phyloP scores from a whole-genome alignment of 2,329 filamentous ascomycete species.

The Torrubiella hemipterigena region DNA sequence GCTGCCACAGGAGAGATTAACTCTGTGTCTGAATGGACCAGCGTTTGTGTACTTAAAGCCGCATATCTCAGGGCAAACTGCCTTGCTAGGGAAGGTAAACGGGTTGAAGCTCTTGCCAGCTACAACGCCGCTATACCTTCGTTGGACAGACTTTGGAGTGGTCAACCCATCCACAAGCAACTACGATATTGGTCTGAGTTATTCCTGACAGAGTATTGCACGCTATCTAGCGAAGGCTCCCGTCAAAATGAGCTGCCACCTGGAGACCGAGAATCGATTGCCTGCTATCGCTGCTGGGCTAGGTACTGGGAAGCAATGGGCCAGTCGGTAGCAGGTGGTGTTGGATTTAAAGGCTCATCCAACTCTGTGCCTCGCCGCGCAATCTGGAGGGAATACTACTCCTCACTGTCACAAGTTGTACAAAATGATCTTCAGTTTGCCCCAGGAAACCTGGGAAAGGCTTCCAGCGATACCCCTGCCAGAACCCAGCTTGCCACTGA shows the following conservation, averaged over 20 bases:
- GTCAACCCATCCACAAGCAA: slow-evolving; percentile 47
- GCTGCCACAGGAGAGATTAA: no score
- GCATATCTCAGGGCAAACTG: slow-evolving; percentile 64
- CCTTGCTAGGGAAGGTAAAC: slow-evolving; percentile 34
- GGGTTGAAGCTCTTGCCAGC: slow-evolving; percentile 49
- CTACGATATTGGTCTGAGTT: slow-evolving; percentile 69
- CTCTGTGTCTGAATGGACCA: slow-evolving; percentile 60
- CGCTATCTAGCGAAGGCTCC: slow-evolving; percentile 51
- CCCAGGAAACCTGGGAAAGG: slow-evolving; percentile 28
- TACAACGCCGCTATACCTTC: slow-evolving; percentile 56
- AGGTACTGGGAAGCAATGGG: slow-evolving; percentile 51
- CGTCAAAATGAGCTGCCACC: slow-evolving; percentile 38
- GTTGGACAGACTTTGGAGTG: slow-evolving; percentile 39
- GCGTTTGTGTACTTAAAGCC: slow-evolving; percentile 68
- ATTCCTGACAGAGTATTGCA: slow-evolving; percentile 62
- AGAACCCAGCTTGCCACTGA: slow-evolving; percentile 60
- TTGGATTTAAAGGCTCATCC: slow-evolving; percentile 38
- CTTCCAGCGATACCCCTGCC: slow-evolving; percentile 36
- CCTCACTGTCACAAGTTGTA: slow-evolving; percentile 64
- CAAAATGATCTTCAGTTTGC: slow-evolving; percentile 52
- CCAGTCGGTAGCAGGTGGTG: slow-evolving; percentile 36
- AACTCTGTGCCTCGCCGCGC: slow-evolving; percentile 45
- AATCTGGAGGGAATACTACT: slow-evolving; percentile 81
- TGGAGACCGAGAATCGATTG: slow-evolving; percentile 39
- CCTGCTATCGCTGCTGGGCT: slow-evolving; percentile 55